A percentile compares a stretch with the other conserved stretches of the same genome.
These are phyloP conservation scores for Mycogone perniciosa DNA, from an alignment of 2,329 filamentous ascomycete species.

Conservation along the genomic window DNA sequence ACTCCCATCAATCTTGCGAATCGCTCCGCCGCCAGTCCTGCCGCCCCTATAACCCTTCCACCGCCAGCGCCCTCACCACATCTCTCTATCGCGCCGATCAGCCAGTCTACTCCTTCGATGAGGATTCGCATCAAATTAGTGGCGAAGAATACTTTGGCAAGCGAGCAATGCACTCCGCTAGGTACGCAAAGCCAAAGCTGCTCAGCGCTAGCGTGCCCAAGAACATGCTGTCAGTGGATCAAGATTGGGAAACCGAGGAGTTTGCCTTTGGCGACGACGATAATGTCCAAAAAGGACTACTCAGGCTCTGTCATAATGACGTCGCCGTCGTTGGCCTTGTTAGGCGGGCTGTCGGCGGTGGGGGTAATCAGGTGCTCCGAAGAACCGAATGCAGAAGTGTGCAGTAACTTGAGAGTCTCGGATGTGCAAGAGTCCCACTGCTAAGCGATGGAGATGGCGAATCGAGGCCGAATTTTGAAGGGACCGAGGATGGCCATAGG, in stretches of 20 bases:
- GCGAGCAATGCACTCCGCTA: slow-evolving; percentile 63
- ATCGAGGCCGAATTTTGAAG: slow-evolving; percentile 84
- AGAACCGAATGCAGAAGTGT: slow-evolving; percentile 62
- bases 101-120: slow-evolving; percentile 35
- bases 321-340: no score
- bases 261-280: slow-evolving; percentile 73
- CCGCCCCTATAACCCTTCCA: slow-evolving; percentile 48
- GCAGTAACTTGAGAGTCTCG: slow-evolving; percentile 57
- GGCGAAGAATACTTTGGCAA: slow-evolving; percentile 60
- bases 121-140: slow-evolving; percentile 46
- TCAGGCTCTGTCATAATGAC: no score
- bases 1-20: slow-evolving; percentile 55
- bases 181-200: slow-evolving; percentile 60
- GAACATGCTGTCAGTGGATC: slow-evolving; percentile 51
- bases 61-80: slow-evolving; percentile 60
- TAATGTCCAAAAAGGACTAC: no score
- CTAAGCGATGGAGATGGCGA: slow-evolving; percentile 71
- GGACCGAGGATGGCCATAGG: slow-evolving; percentile 86
- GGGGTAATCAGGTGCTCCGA: slow-evolving; percentile 55
- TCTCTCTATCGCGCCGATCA: slow-evolving; percentile 41
- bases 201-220: slow-evolving; percentile 63
- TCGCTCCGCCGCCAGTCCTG: slow-evolving; percentile 49
- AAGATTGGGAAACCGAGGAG: slow-evolving; percentile 53
- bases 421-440: slow-evolving; percentile 53
- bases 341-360: slow-evolving; percentile 40